Conservation (phyloP, 2,329 filamentous ascomycete species). For the Scedosporium minutisporum region DNA sequence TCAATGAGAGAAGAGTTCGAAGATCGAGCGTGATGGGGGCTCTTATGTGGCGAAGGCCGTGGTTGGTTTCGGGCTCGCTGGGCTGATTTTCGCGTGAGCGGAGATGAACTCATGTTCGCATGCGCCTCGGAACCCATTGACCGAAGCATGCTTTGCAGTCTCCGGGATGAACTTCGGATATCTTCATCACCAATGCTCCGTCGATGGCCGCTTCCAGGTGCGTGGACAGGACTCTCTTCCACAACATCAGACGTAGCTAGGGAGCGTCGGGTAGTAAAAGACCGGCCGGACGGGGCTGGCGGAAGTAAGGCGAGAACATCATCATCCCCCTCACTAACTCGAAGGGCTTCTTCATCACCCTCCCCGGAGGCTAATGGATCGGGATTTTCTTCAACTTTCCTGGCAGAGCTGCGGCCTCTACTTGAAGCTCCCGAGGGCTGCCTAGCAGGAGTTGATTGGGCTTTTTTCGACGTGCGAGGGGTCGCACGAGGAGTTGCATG, state of each 20-base stretch:
- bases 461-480: neutral
- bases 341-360: neutral
- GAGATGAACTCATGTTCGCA: slow-evolving; percentile 25
- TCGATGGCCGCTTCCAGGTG: slow-evolving; percentile 45
- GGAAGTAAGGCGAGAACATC: slow-evolving; percentile 9
- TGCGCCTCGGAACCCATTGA: neutral
- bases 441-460: neutral
- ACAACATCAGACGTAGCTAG: slow-evolving; percentile 8
- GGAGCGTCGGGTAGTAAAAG: slow-evolving; percentile 5
- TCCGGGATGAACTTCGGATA: neutral
- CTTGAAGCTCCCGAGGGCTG: neutral
- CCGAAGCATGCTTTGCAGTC: neutral
- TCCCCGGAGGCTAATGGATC: neutral
- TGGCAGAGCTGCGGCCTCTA: neutral
- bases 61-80: slow-evolving; percentile 22
- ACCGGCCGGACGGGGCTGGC: slow-evolving; percentile 7
- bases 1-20: slow-evolving; percentile 10
- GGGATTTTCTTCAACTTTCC: slow-evolving; percentile 6
- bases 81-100: slow-evolving; percentile 31
- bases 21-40: slow-evolving; percentile 8
- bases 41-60: slow-evolving; percentile 15
- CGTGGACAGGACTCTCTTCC: slow-evolving; percentile 42
- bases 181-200: slow-evolving; percentile 15
- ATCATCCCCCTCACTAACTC: neutral
- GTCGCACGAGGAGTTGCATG: neutral